Evolutionary conservation across 305 asterid genomes (phyloP), one percentile per base, ranked within the genome.

Genomic region (Solanum hybrid): DNA sequence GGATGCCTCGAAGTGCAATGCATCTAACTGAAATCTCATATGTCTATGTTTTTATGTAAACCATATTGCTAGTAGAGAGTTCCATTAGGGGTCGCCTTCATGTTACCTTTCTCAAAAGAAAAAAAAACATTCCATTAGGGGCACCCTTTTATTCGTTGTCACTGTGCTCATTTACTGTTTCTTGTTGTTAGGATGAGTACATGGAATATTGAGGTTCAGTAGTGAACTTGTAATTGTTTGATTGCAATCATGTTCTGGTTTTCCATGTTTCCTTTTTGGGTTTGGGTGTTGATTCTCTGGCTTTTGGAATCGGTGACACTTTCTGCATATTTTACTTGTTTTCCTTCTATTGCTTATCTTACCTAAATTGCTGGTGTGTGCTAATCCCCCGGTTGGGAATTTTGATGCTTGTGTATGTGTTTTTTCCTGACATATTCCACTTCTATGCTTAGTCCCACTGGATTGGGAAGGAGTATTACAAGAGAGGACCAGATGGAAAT

Each of bases 401-500:
- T 51, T 51, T 84, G 88, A 84, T 79, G 80, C 36, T 29, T 14
- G 26, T 79, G 27, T 26, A 51, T 89, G 86, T n/a, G 37, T 20
- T 17, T 36, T 83, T 76, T 75, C 89, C 88, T 91, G 78, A 7
- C 45, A 8, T 78, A 9, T 61, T 11, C 29, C 5, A 73, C 75
- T 65, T 89, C 57, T 89, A 83, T 82, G 85, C 79, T 84, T 94
- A 97, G 99, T 90, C 98, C n/a, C 99, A 97, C 92, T 97, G 99
- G 99, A 91, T 97, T 51, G 99, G 99, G 27, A 93, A 94, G 94
- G 97, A 91, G 92, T 97, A 97, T 92, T 96, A 90, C 95, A 95
- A 89, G 93, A 97, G 94, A 89, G 98, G 98, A 86, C 98, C 99
- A 3, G 95, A 97, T 91, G 99, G 98, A 82, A 97, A 97, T 87